A percentile compares a stretch with the other conserved stretches of the same genome.
Evolutionary conservation across 1,284 basidiomycete genomes (phyloP).

Genomic region (Boletus mariae): DNA sequence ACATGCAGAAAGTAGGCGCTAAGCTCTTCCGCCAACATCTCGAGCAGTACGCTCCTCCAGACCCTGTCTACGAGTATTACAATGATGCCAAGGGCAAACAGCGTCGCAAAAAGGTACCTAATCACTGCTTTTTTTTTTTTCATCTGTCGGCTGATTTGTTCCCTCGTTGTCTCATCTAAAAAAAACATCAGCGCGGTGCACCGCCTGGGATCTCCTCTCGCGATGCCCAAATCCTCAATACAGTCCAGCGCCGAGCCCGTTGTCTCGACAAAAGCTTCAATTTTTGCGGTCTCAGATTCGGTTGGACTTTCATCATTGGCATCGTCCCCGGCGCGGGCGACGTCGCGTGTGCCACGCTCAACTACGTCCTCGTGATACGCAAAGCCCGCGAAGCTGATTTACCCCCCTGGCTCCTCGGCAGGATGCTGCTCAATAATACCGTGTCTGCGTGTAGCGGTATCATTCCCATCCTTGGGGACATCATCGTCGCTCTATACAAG

Average conservation of each 20-base stretch:
- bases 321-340: slow-evolving; percentile 76
- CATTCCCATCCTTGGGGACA: slow-evolving; percentile 77
- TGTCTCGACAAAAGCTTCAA: slow-evolving; percentile 89
- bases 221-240: slow-evolving; percentile 74
- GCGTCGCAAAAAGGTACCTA: slow-evolving; percentile 61
- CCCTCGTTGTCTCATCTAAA: neutral
- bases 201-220: slow-evolving; percentile 77
- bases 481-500: slow-evolving; percentile 74
- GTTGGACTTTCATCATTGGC: slow-evolving; percentile 82
- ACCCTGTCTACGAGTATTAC: slow-evolving; percentile 80
- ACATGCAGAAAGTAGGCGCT: slow-evolving; percentile 48
- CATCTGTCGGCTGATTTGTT: neutral
- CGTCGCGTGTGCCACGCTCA: slow-evolving; percentile 58
- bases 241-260: slow-evolving; percentile 79
- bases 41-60: slow-evolving; percentile 62
- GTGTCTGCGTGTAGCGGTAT: slow-evolving; percentile 72
- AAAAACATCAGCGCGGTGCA: slow-evolving; percentile 54
- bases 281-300: slow-evolving; percentile 82
- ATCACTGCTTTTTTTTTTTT: neutral
- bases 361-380: slow-evolving; percentile 76
- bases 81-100: slow-evolving; percentile 62
- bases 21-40: slow-evolving; percentile 63
- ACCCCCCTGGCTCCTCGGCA: slow-evolving; percentile 62
- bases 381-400: slow-evolving; percentile 72
- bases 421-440: slow-evolving; percentile 81